phyloP scores from a whole-genome alignment of 305 asterid genomes.

The Andrographis paniculata region DNA sequence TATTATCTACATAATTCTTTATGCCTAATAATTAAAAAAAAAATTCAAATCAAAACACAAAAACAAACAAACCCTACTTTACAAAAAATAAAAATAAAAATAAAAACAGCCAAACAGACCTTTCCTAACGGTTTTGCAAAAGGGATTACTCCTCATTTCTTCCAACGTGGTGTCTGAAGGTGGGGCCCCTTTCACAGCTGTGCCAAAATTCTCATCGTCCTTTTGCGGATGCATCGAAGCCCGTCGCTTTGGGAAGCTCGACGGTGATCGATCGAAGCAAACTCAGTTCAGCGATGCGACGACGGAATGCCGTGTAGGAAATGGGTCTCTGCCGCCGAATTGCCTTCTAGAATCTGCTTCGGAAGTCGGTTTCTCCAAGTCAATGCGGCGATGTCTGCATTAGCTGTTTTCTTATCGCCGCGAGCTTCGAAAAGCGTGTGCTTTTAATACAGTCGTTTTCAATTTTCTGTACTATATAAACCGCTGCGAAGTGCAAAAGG shows the following conservation, averaged over 20 bases:
- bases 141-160: too few species aligned
- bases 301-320: slow-evolving; percentile 16
- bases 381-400: slow-evolving; percentile 15
- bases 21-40: too few species aligned
- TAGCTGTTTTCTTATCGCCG: slow-evolving; percentile 16
- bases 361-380: slow-evolving; percentile 20
- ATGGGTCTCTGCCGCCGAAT: neutral
- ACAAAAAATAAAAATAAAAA: too few species aligned
- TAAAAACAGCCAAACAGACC: too few species aligned
- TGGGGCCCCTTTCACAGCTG: too few species aligned
- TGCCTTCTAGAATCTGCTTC: slow-evolving; percentile 20
- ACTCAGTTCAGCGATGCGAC: slow-evolving; percentile 15
- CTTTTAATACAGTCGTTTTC: slow-evolving; percentile 16
- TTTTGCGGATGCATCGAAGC: slow-evolving; percentile 32
- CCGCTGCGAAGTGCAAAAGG: slow-evolving; percentile 4
- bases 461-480: slow-evolving; percentile 17
- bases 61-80: too few species aligned
- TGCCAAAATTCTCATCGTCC: too few species aligned
- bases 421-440: slow-evolving; percentile 9
- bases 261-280: slow-evolving; percentile 19
- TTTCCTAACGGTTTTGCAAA: too few species aligned
- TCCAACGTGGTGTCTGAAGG: too few species aligned
- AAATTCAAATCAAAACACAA: too few species aligned
- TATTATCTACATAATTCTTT: too few species aligned
- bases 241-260: too few species aligned